These are phyloP conservation scores for Tympanopsis confertula DNA, from an alignment of 2,329 filamentous ascomycete species.

Conservation along the genomic window DNA sequence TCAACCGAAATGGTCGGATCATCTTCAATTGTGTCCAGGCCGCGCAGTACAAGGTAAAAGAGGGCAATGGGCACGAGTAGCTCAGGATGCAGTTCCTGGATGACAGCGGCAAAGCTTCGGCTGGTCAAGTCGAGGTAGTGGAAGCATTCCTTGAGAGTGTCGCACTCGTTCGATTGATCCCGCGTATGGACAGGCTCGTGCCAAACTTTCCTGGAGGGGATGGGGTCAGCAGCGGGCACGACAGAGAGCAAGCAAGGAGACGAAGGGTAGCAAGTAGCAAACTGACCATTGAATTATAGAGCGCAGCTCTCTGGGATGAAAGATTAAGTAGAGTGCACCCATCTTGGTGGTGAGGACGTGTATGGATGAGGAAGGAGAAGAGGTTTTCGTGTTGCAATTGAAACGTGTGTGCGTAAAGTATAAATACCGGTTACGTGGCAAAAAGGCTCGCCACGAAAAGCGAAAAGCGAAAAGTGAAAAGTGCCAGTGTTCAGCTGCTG, in stretches of 20 bases:
- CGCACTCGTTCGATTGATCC: constrained; percentile 62
- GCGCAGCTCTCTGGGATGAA: constrained; percentile 69
- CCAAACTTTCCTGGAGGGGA: constrained; percentile 70
- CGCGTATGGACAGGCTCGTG: constrained; percentile 86
- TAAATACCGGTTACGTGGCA: too few relatives aligned
- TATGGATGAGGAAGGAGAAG: too few relatives aligned
- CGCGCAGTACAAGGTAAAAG: constrained; percentile 87
- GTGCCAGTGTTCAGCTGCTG: too few relatives aligned
- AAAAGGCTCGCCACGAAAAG: too few relatives aligned
- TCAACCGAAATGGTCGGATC: constrained; percentile 82
- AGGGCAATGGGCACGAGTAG: constrained; percentile 77
- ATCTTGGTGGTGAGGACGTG: too few relatives aligned
- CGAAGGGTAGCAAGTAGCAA: constrained; percentile 6
- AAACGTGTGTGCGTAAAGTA: too few relatives aligned
- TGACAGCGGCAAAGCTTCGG: constrained; percentile 84
- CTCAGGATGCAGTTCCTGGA: constrained; percentile 90
- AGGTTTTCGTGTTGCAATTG: too few relatives aligned
- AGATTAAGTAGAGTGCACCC: constrained; percentile 56
- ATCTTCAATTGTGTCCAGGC: constrained; percentile 96
- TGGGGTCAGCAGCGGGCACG: constrained; percentile 2
- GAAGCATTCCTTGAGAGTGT: constrained; percentile 72
- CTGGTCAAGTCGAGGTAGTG: constrained; percentile 76
- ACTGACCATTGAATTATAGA: constrained; percentile 78
- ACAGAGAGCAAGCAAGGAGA: constrained; percentile 8
- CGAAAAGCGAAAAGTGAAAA: too few relatives aligned